A percentile compares a stretch with the other conserved stretches of the same genome.
These are phyloP conservation scores for Rhododendron henanense DNA, from an alignment of 148 eudicot genomes.

Conservation along the genomic window DNA sequence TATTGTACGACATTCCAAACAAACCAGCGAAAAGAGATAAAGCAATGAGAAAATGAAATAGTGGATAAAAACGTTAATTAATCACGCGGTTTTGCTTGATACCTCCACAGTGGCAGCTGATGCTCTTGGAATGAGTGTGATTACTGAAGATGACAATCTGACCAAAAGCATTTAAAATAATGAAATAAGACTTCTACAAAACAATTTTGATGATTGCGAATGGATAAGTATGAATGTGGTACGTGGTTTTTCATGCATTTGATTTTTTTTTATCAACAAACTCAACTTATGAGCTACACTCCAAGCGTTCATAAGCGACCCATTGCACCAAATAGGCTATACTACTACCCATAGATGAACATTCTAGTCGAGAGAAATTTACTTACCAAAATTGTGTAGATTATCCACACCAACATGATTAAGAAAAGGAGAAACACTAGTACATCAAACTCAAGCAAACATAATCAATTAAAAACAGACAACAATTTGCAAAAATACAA, in stretches of 20 bases:
- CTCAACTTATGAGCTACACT: too few species aligned
- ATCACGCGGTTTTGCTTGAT: constrained; percentile 10
- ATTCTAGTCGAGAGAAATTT: neutral
- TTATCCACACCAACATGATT: neutral
- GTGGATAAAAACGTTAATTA: neutral
- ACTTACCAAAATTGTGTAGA: neutral
- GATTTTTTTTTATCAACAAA: neutral
- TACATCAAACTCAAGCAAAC: neutral
- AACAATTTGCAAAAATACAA: neutral
- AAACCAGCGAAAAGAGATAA: neutral
- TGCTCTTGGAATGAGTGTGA: constrained; percentile 46
- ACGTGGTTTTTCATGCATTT: neutral
- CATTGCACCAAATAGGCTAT: neutral
- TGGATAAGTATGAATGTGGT: neutral
- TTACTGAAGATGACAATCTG: constrained; percentile 46
- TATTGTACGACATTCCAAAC: neutral
- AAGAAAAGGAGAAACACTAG: neutral
- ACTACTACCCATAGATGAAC: neutral
- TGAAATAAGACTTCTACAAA: neutral
- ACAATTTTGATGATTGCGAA: neutral
- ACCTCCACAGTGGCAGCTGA: constrained; percentile 77
- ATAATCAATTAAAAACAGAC: neutral
- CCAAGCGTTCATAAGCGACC: neutral
- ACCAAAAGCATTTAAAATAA: constrained; percentile 13
- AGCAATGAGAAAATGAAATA: neutral